A percentile compares a stretch with the other conserved stretches of the same genome.
These are phyloP conservation scores for Emiliania huxleyi DNA, from an alignment of 78 protist genomes.

Conservation along the genomic window DNA sequence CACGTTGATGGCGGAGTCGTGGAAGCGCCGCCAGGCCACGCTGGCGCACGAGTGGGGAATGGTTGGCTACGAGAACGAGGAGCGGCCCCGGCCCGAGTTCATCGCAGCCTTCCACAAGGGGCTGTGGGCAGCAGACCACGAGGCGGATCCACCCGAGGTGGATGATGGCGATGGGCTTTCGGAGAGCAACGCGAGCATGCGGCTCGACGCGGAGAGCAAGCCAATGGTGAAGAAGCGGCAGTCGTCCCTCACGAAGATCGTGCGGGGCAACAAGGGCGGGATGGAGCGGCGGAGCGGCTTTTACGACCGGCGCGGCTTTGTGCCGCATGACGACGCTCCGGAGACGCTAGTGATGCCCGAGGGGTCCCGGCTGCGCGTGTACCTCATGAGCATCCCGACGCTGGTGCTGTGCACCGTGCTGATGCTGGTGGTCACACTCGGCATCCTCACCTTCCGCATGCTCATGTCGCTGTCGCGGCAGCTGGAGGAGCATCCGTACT, in stretches of 20 bases:
- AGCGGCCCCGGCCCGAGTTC: background rate
- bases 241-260: background rate
- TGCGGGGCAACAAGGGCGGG: background rate
- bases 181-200: background rate
- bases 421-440: background rate
- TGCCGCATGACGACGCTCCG: background rate
- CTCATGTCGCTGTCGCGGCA: background rate
- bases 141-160: background rate
- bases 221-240: background rate
- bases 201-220: background rate
- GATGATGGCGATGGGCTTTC: background rate
- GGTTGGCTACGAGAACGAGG: background rate
- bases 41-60: slow-evolving; percentile 2
- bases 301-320: background rate
- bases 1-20: slow-evolving; percentile 41
- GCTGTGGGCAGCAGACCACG: background rate
- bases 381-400: background rate
- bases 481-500: background rate
- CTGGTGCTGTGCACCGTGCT: background rate
- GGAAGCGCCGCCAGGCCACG: slow-evolving; percentile 37
- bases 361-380: background rate
- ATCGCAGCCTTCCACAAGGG: background rate
- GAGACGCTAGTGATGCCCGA: too few species aligned
- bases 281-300: background rate
- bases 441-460: background rate